Evolutionary conservation across 176 grass and related monocot species (phyloP), one percentile per base, ranked within the genome.

Genomic region (Avena eriantha): DNA sequence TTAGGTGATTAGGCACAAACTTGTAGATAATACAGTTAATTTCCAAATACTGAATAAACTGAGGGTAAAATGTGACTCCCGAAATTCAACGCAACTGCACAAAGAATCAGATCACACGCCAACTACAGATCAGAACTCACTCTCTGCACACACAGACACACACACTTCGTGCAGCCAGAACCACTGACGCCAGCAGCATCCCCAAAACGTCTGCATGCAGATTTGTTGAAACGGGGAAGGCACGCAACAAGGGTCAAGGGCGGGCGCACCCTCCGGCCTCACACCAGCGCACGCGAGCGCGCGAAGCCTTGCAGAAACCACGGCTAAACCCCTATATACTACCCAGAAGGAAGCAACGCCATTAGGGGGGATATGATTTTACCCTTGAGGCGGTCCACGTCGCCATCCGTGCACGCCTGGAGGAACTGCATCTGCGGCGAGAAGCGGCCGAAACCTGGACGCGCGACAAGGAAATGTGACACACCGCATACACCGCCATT

Each of bases 301-400:
- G 5, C 1, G 1, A 31, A 1, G 63, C 4, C 16, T 47, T 2
- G 9, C 26, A 67, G 19, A 61, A 64, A 7, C 49, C 49, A 34
- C 2, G 49, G 23, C 47, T 3, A 16, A 82, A 69, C 18, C 80
- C 61, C 54, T 19, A 56, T 1, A 17, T 21, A 31, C 1, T 21
- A n/a, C 1, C 34, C 49, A 61, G 35, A 31, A 21, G 10, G 45
- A 50, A 63, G 11, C 57, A 63, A 64, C 4, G 8, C 4, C n/a
- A 36, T 68, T 57, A 23, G 11, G 41, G 29, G 10, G 50, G n/a
- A 39, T 22, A 18, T 54, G 36, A 46, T 18, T 26, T 60, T 75
- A 88, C 87, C 80, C 80, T 26, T 83, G 73, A 83, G 18, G 87
- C 80, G 73, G 50, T 10, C 71, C 15, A 88, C 1, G 73, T 71